Base-by-base conservation (phyloP, 139 green algal species). In the Yamagishiella unicocca region DNA sequence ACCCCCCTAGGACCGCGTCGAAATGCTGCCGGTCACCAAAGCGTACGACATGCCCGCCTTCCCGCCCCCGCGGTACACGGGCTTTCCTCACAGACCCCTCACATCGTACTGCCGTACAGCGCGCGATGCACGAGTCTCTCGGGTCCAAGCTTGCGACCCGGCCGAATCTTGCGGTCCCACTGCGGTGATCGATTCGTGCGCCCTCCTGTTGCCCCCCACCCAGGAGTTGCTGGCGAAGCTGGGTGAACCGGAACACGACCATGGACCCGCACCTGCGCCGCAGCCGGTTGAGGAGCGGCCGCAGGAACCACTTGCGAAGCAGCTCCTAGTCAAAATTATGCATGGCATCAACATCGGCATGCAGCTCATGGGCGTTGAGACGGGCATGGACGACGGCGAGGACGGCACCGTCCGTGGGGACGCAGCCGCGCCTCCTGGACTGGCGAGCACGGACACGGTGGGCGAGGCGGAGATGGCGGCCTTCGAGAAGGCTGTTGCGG, bases 341-440 rank as follows among this genome's bases (percentile, higher is more conserved):
- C 58, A 33, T 1, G 3, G 25, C 14, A 29, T 84, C 33, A 66
- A 84, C 55, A 5, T 58, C 38, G 77, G 55, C 37, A 73, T 73
- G 55, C 53, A 84, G 77, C 55, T 84, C 8, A 1, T 73, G 21
- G 77, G 77, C 25, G 31, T 84, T 24, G 77, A 84, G 37, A 74
- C 55, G 37, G 77, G 55, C 55, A 35, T 58, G 19, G 58, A 40
- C 2, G 55, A 74, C 1, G 77, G 55, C 53, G 76, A 46, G 6
- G 45, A 37, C 66, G 66, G 45, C 25, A 5, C 66, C 33, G 66
- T 25, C 31, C 21, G 37, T 35, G 31, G 33, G 22, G 14, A 25
- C 33, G 2, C 14, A 35, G 37, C 31, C 33, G 66, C 37, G 66
- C 17, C 66, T 33, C 33, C 4, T 2, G 31, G 62, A 10, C 3